These are phyloP conservation scores for Zygoascus sp. DNA, from an alignment of 1,139 yeast genomes.

Conservation along the genomic window DNA sequence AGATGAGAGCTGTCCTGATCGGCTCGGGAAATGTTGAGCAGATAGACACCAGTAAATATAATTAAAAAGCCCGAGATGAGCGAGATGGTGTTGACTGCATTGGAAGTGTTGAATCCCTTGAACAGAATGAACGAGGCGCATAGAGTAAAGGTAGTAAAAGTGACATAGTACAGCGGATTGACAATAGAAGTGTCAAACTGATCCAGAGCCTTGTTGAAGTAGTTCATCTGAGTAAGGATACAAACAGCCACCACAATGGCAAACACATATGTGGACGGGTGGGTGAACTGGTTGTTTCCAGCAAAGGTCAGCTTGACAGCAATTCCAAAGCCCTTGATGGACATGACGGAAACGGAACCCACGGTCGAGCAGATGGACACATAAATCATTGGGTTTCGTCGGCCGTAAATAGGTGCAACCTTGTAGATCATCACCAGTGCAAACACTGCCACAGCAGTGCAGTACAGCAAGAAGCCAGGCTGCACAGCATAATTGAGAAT, in stretches of 20 bases:
- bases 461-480: constrained; percentile 74
- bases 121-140: constrained; percentile 82
- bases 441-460: constrained; percentile 56
- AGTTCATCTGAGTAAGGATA: constrained; percentile 87
- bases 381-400: constrained; percentile 82
- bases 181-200: constrained; percentile 92
- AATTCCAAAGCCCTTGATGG: constrained; percentile 90
- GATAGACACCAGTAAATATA: constrained; percentile 82
- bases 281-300: constrained; percentile 89
- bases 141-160: constrained; percentile 85
- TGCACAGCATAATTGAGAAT: constrained; percentile 73
- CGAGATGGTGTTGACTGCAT: constrained; percentile 78
- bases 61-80: constrained; percentile 80
- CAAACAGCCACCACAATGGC: constrained; percentile 74
- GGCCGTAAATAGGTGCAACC: constrained; percentile 78
- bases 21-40: constrained; percentile 73
- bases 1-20: constrained; percentile 49
- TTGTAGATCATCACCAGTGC: constrained; percentile 75
- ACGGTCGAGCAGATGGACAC: constrained; percentile 86
- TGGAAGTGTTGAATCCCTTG: constrained; percentile 81
- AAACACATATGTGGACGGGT: constrained; percentile 78
- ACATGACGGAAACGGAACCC: constrained; percentile 88
- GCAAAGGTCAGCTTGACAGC: constrained; percentile 79
- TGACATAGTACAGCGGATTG: constrained; percentile 84
- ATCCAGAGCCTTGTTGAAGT: constrained; percentile 87